A percentile compares a stretch with the other conserved stretches of the same genome.
phyloP scores from a whole-genome alignment of 805 yeast genomes.

The Martiniozyma abietophila region DNA sequence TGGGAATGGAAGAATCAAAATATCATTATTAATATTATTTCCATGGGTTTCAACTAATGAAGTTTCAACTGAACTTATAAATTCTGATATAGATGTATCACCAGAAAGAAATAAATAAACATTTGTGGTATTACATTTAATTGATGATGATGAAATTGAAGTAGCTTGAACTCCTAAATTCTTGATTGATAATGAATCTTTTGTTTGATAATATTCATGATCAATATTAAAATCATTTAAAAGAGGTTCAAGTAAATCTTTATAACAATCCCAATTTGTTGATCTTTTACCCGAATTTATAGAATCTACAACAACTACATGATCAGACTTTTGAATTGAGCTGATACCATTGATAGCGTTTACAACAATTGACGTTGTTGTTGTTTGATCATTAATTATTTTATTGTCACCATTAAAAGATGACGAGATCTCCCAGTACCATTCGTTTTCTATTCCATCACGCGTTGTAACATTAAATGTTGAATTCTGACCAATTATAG shows the following conservation, averaged over 20 bases:
- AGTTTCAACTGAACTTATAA: slow-evolving; percentile 39
- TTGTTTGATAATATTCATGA: slow-evolving; percentile 27
- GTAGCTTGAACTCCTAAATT: slow-evolving; percentile 23
- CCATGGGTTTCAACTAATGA: too few species aligned
- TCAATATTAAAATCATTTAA: slow-evolving; percentile 29
- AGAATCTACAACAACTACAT: slow-evolving; percentile 35
- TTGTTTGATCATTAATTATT: too few species aligned
- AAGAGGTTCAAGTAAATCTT: slow-evolving; percentile 37
- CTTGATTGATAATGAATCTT: slow-evolving; percentile 28
- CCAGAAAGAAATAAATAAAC: slow-evolving; percentile 60
- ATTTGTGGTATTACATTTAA: slow-evolving; percentile 5
- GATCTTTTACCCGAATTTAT: slow-evolving; percentile 40
- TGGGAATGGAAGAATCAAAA: slow-evolving; percentile 41
- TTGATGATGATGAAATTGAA: too few species aligned
- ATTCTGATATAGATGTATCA: slow-evolving; percentile 76
- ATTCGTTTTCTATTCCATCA: too few species aligned
- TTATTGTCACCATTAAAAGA: too few species aligned
- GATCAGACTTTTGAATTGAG: too few species aligned
- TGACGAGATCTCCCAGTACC: too few species aligned
- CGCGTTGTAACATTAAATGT: too few species aligned
- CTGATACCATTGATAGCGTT: too few species aligned
- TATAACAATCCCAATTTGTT: slow-evolving; percentile 29
- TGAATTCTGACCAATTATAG: too few species aligned
- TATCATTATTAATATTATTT: too few species aligned
- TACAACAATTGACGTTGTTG: too few species aligned